Base-by-base conservation (phyloP, 257 asterid genomes). In the Petrea volubilis region DNA sequence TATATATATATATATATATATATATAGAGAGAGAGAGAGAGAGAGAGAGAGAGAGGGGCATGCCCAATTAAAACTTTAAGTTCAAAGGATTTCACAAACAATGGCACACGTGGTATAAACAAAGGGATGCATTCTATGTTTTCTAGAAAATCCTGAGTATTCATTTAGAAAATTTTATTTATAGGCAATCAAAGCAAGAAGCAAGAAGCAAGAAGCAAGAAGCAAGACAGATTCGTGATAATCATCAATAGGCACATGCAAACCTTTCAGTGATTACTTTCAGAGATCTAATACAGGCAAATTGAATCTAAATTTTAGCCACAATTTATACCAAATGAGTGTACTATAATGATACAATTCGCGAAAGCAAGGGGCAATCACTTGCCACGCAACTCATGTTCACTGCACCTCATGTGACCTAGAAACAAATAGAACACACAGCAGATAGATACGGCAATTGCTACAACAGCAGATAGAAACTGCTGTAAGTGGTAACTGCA, bases 271-370 rank as follows among this genome's bases (percentile, higher is more conserved):
- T 44, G 60, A 34, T 23, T 27, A 52, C 20, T 23, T 24, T 34
- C 14, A 44, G 70, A 64, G 46, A 38, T 58, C 36, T 51, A 64
- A 29, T 15, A 28, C 14, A 15, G 12, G n/a, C 40, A 49, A 34
- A 23, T 13, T 24, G 6, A 60, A 38, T 33, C 14, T 0, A 24
- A 38, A 38, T 24, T 31, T 55, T 40, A 38, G 34, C 25, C 49
- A 52, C 53, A 50, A 36, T 15, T 13, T 29, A 21, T 18, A 52
- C 36, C 40, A 46, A 27, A 46, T 12, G 29, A 70, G 24, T 23
- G 62, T 34, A 68, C 53, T 28, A 24, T 69, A 41, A 68, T 31
- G 52, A 55, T 56, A 43, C 53, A 55, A 44, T 44, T 28, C 40
- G 23, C 14, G 68, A 33, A 60, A 44, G 20, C 20, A 44, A 9